These are phyloP conservation scores for Chrysoporthe puriensis DNA, from an alignment of 2,329 filamentous ascomycete genomes.

Conservation along the genomic window DNA sequence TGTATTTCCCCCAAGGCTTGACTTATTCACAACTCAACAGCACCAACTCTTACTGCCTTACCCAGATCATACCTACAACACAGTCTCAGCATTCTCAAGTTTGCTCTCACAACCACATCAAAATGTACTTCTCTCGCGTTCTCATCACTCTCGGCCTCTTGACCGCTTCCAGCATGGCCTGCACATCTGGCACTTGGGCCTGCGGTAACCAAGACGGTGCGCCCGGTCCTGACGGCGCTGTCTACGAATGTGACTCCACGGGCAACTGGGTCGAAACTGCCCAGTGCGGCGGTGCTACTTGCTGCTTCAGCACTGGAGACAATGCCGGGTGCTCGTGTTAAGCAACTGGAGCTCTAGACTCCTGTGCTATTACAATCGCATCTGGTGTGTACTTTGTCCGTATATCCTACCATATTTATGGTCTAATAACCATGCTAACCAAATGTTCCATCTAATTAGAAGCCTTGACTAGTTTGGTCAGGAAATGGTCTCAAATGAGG, in stretches of 20 bases:
- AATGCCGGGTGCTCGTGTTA: slow-evolving; percentile 17
- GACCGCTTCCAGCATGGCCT: slow-evolving; percentile 15
- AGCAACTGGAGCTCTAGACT: not conserved
- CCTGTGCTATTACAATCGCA: not conserved
- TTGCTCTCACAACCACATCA: not conserved
- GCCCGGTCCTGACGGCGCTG: slow-evolving; percentile 18
- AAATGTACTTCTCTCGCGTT: slow-evolving; percentile 19
- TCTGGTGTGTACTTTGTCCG: not conserved
- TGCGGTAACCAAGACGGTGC: slow-evolving; percentile 23
- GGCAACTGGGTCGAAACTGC: slow-evolving; percentile 18
- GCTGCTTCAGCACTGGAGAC: slow-evolving; percentile 10
- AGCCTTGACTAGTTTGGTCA: not conserved
- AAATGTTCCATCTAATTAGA: not conserved
- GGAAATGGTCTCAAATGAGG: not conserved
- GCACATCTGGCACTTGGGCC: slow-evolving; percentile 12
- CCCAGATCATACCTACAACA: no score
- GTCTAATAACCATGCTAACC: not conserved
- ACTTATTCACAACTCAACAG: not conserved
- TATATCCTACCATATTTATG: not conserved
- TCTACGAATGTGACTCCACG: slow-evolving; percentile 21
- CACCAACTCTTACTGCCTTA: not conserved
- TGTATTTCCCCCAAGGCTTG: not conserved
- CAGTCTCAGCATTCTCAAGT: not conserved
- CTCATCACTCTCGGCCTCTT: slow-evolving; percentile 16
- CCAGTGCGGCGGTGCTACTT: slow-evolving; percentile 3